A percentile compares a stretch with the other conserved stretches of the same genome.
Conservation (phyloP, 2,329 filamentous ascomycete genomes). For the Alternaria solani region DNA sequence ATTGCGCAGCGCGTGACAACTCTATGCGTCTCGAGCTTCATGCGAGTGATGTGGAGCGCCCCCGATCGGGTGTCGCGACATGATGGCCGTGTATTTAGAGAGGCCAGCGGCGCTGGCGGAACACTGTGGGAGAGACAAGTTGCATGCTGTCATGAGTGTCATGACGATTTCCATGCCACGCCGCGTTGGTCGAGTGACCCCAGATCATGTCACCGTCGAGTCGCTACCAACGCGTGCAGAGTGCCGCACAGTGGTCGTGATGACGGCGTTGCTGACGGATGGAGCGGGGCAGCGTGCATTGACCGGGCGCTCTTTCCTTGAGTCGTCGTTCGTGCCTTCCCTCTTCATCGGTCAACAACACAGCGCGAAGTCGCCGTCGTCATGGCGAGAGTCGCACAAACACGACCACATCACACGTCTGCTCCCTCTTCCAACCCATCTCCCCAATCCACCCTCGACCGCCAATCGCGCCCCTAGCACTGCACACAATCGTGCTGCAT, state of each 20-base stretch:
- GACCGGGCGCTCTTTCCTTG: conserved; percentile 27
- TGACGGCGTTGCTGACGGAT: conserved; percentile 10
- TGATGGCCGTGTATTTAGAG: conserved; percentile 11
- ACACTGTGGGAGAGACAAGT: neutral
- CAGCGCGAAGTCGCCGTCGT: conserved; percentile 23
- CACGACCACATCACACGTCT: conserved; percentile 26
- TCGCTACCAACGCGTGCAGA: conserved; percentile 2
- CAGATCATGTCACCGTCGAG: conserved; percentile 1
- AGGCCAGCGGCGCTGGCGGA: neutral
- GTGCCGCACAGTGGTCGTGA: conserved; percentile 1
- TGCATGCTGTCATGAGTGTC: conserved; percentile 13
- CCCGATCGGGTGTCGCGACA: conserved; percentile 36
- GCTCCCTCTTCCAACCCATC: conserved; percentile 8
- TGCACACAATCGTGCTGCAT: conserved; percentile 13
- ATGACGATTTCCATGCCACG: neutral
- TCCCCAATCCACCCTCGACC: conserved; percentile 12
- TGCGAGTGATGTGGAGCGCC: conserved; percentile 39
- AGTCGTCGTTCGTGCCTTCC: conserved; percentile 20
- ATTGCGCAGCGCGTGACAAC: conserved; percentile 45
- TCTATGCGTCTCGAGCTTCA: conserved; percentile 35
- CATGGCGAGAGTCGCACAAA: conserved; percentile 22
- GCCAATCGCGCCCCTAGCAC: conserved; percentile 3
- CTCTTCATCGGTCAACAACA: conserved; percentile 28
- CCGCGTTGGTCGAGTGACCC: neutral
- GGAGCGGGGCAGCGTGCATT: conserved; percentile 26